Evolutionary conservation across 1,284 basidiomycete species (phyloP), one percentile per base, ranked within the genome.

Genomic region (Puccinia coronata): DNA sequence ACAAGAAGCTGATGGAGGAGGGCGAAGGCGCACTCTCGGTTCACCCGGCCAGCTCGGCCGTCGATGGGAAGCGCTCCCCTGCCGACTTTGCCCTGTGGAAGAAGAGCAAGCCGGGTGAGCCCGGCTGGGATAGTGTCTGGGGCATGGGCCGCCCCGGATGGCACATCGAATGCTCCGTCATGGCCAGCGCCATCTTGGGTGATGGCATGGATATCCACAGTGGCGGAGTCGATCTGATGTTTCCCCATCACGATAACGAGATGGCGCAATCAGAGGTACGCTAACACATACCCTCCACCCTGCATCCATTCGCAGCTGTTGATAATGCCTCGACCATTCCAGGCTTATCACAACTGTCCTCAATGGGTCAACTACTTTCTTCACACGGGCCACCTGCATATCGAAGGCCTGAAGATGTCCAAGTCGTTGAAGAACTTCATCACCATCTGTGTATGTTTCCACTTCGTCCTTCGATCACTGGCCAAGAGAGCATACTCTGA

Each of bases 351-450:
- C 86, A 90, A 93, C 83, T 97, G 94, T 88, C 87, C 89, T 41
- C 90, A 95, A 85, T 99, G 97, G 97, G 95, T 99, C 84, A 98
- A 98, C 87, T 99, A 99, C 87, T 99, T 99, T 88, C 88, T 99
- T 78, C 97, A 99, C 87, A 99, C 96, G 0, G 97, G 97, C 4
- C 97, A 99, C 88, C 88, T 99, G 51, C 96, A 99, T 87, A 99
- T 99, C 84, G 96, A 98, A 86, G 97, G 97, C 25, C 88, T 98
- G 82, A 99, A 99, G 87, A 99, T 99, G 97, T 95, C 93, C 88
- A 99, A 99, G 87, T 97, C 95, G 11, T 88, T 99, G 82, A 99
- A 99, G 87, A 99, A 99, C 86, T 99, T 99, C 85, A 98, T 99
- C 85, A 97, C 96, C 9, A 97, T 99, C 84, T 93, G 97, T 85